Conservation (phyloP, 2,329 filamentous ascomycete species). For the Epichloe amarillans region DNA sequence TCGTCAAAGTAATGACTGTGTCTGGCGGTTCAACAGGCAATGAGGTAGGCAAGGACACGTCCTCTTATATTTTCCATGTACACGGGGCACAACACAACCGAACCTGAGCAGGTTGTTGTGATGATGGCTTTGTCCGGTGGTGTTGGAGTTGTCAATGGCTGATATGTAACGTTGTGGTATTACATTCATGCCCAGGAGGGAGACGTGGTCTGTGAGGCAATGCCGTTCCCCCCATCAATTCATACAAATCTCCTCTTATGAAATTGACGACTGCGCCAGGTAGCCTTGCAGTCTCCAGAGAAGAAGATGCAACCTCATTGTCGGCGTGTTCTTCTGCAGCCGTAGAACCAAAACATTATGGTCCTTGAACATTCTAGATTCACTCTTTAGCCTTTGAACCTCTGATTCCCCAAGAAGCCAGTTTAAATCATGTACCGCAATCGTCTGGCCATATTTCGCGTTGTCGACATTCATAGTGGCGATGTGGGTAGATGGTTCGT, state of each 20-base stretch:
- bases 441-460: constrained; percentile 19
- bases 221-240: too few species aligned
- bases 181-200: too few species aligned
- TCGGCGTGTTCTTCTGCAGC: constrained; percentile 23
- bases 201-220: too few species aligned
- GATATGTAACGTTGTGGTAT: too few species aligned
- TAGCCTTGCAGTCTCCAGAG: constrained; percentile 50
- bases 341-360: constrained; percentile 30
- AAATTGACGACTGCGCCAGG: constrained; percentile 13
- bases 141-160: too few species aligned
- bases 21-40: too few species aligned
- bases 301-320: constrained; percentile 31
- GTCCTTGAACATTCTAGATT: constrained; percentile 21
- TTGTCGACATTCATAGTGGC: constrained; percentile 30
- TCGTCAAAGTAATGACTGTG: too few species aligned
- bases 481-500: constrained; percentile 21
- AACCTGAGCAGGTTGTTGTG: too few species aligned
- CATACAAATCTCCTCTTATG: not conserved
- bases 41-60: too few species aligned
- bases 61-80: too few species aligned
- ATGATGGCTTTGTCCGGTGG: too few species aligned
- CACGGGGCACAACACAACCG: too few species aligned
- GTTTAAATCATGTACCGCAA: constrained; percentile 40
- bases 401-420: constrained; percentile 37
- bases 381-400: constrained; percentile 23